Evolutionary conservation across 805 yeast genomes (phyloP).

Genomic region (Suhomyces pyralidae): DNA sequence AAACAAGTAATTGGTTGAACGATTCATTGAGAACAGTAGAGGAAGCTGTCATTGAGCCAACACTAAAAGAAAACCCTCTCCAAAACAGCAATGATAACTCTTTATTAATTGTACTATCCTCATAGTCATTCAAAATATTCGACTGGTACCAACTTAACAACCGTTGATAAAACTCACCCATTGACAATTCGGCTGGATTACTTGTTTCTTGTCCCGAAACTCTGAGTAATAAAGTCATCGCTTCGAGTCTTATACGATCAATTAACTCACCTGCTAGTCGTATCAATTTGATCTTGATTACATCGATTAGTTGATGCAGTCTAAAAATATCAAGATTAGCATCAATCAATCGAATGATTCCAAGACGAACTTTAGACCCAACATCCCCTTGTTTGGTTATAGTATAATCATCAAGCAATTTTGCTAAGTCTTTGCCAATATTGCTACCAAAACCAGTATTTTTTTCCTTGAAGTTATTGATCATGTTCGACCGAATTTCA

Average conservation of each 20-base stretch:
- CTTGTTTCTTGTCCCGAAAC: conserved; percentile 10
- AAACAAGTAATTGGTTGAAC: conserved; percentile 30
- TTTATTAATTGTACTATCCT: conserved; percentile 2
- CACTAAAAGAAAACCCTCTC: conserved; percentile 52
- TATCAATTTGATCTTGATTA: conserved; percentile 37
- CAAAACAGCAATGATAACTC: conserved; percentile 40
- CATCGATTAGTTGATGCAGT: conserved; percentile 3
- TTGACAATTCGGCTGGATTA: background rate
- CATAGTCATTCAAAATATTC: background rate
- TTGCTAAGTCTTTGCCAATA: background rate
- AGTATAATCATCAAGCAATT: conserved; percentile 71
- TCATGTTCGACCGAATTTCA: conserved; percentile 24
- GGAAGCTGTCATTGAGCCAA: conserved; percentile 55
- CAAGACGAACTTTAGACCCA: conserved; percentile 69
- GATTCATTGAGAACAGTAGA: conserved; percentile 44
- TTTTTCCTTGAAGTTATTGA: conserved; percentile 19
- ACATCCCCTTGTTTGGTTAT: conserved; percentile 84
- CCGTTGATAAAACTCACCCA: background rate
- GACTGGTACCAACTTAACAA: conserved; percentile 7
- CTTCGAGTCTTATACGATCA: conserved; percentile 46
- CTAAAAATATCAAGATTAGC: conserved; percentile 16
- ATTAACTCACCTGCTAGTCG: conserved; percentile 64
- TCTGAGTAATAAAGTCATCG: conserved; percentile 38
- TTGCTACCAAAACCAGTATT: conserved; percentile 7
- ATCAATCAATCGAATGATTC: conserved; percentile 43